phyloP scores from a whole-genome alignment of 495 filamentous ascomycete genomes.

The Patellaria atrata region DNA sequence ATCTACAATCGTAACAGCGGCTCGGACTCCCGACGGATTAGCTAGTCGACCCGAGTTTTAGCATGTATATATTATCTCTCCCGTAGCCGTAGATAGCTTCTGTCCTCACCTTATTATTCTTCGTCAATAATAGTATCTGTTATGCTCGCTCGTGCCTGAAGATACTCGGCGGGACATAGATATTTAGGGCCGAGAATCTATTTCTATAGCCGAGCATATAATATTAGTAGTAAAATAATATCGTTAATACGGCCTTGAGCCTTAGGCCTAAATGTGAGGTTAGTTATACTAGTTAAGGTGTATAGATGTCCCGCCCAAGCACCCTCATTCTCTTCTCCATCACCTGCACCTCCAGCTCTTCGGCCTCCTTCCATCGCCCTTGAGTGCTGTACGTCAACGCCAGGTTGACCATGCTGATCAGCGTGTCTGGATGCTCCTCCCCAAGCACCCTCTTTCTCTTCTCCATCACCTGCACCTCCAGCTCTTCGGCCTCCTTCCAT shows the following conservation, averaged over 20 bases:
- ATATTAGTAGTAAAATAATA: background rate
- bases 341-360: too few species aligned
- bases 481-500: constrained; percentile 7
- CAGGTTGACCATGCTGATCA: constrained; percentile 2
- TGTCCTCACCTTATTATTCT: too few species aligned
- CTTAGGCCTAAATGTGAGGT: background rate
- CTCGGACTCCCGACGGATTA: too few species aligned
- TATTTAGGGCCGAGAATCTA: background rate
- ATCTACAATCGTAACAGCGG: too few species aligned
- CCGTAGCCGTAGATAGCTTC: too few species aligned
- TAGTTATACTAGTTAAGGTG: background rate
- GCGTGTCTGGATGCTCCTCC: constrained; percentile 3
- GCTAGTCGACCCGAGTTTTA: too few species aligned
- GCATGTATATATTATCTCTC: too few species aligned
- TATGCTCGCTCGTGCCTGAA: too few species aligned
- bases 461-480: constrained; percentile 1
- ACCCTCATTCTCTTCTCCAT: constrained; percentile 1
- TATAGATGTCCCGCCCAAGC: background rate
- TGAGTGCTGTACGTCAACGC: constrained; percentile 1
- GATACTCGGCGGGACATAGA: too few species aligned
- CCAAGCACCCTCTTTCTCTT: constrained; percentile 1
- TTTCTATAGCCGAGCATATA: background rate
- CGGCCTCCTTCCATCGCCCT: constrained; percentile 1
- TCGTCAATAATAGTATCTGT: too few species aligned
- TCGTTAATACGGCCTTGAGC: background rate